These are phyloP conservation scores for Chlorella sp. DNA, from an alignment of 139 green algal species.

Conservation along the genomic window DNA sequence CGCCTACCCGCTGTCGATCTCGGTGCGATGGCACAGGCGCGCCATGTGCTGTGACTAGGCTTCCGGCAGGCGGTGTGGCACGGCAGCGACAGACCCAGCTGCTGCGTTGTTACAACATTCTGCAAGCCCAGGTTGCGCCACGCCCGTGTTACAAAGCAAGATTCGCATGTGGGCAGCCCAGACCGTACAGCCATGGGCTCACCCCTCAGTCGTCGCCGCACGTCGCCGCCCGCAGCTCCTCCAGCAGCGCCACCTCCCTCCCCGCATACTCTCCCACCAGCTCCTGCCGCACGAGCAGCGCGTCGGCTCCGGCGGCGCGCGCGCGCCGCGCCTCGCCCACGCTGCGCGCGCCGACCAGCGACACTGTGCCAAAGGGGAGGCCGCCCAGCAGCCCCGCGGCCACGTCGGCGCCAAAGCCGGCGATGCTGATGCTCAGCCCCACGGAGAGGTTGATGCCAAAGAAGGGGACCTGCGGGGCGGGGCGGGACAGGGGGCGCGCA, in stretches of 20 bases:
- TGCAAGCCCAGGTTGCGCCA: too few relatives aligned
- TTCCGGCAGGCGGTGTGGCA: too few relatives aligned
- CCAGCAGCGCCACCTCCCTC: conserved; percentile 32
- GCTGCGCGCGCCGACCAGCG: conserved; percentile 57
- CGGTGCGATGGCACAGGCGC: too few relatives aligned
- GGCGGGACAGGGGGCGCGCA: too few relatives aligned
- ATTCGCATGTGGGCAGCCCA: too few relatives aligned
- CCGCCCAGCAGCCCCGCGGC: conserved; percentile 65
- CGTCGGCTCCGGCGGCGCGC: conserved; percentile 62
- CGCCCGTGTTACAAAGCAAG: too few relatives aligned
- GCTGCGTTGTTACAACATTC: too few relatives aligned
- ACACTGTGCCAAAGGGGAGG: conserved; percentile 62
- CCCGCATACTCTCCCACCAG: conserved; percentile 41
- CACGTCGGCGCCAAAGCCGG: conserved; percentile 63
- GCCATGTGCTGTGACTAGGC: too few relatives aligned
- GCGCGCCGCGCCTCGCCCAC: conserved; percentile 67
- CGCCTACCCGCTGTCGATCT: too few relatives aligned
- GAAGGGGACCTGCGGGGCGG: conserved; percentile 51
- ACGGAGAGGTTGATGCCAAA: conserved; percentile 54
- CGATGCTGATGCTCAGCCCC: conserved; percentile 47
- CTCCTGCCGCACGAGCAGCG: conserved; percentile 72
- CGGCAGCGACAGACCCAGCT: too few relatives aligned
- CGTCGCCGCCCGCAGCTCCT: conserved; percentile 44
- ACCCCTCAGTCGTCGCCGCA: conserved; percentile 54
- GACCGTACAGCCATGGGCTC: too few relatives aligned